Percentiles rank a stretch among this genome's conserved stretches.
These are phyloP conservation scores for Globisporangium perplexum DNA, from an alignment of 352 stramenopile species.

Conservation along the genomic window DNA sequence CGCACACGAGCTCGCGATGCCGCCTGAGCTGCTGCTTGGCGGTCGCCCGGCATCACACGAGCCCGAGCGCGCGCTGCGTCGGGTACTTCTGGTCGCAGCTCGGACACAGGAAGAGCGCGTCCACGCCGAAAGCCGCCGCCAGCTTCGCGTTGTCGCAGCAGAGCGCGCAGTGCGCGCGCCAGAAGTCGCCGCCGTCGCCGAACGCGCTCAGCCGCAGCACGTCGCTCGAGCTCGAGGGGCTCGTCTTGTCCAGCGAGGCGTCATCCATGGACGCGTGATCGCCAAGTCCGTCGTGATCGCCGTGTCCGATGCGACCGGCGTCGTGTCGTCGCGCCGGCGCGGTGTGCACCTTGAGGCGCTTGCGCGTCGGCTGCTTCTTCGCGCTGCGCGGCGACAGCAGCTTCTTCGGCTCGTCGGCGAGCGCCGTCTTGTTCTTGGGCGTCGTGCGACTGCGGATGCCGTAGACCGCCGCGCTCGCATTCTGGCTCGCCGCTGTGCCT, in stretches of 20 bases:
- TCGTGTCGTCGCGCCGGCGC: not conserved
- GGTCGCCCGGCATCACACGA: conserved; percentile 20
- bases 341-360: not conserved
- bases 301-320: too few relatives aligned
- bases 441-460: conserved; percentile 18
- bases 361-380: not conserved
- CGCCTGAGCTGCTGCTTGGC: not conserved
- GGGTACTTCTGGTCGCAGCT: conserved; percentile 80
- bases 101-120: conserved; percentile 60
- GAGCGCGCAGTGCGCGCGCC: conserved; percentile 45
- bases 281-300: conserved; percentile 1
- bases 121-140: conserved; percentile 28
- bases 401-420: conserved; percentile 1
- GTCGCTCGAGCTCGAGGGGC: conserved; percentile 47
- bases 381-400: conserved; percentile 6
- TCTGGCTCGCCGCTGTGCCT: not conserved
- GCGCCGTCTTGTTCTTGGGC: conserved; percentile 21
- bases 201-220: conserved; percentile 31
- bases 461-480: conserved; percentile 5
- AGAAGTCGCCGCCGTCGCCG: conserved; percentile 26
- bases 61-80: conserved; percentile 59
- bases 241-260: conserved; percentile 18
- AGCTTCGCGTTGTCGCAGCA: conserved; percentile 43
- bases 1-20: not conserved
- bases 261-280: conserved; percentile 1